A percentile compares a stretch with the other conserved stretches of the same genome.
Evolutionary conservation across 768 basidiomycete genomes (phyloP).

Genomic region (Boletus huronensis): DNA sequence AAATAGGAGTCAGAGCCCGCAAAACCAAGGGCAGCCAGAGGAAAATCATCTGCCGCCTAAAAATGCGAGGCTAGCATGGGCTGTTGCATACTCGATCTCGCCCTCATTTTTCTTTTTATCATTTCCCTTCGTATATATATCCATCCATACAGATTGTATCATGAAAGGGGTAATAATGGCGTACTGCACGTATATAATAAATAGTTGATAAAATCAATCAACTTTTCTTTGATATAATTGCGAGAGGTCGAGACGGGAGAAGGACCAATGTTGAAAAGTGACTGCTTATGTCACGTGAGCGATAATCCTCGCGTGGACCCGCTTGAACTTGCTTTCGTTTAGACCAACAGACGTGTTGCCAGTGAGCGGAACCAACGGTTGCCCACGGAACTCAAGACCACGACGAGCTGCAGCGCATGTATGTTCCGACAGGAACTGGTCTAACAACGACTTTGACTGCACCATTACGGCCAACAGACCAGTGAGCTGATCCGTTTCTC

Average conservation of each 20-base stretch:
- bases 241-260: background rate
- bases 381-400: background rate
- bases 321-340: background rate
- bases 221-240: background rate
- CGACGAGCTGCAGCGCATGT: background rate
- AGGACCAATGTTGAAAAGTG: background rate
- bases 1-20: background rate
- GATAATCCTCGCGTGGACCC: background rate
- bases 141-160: background rate
- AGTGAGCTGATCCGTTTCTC: conserved; percentile 6
- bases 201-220: background rate
- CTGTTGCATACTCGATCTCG: background rate
- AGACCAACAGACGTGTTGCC: background rate
- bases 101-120: background rate
- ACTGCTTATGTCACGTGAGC: conserved; percentile 9
- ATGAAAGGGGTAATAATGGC: background rate
- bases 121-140: background rate
- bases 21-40: background rate
- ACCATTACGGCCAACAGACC: conserved; percentile 1
- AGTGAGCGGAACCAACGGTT: background rate
- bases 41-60: conserved; percentile 1
- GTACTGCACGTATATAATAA: background rate
- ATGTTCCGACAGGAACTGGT: background rate
- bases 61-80: background rate
- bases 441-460: background rate